Evolutionary conservation across 805 yeast species (phyloP), one percentile per base, ranked within the genome.

Genomic region (Lipomyces sp.): DNA sequence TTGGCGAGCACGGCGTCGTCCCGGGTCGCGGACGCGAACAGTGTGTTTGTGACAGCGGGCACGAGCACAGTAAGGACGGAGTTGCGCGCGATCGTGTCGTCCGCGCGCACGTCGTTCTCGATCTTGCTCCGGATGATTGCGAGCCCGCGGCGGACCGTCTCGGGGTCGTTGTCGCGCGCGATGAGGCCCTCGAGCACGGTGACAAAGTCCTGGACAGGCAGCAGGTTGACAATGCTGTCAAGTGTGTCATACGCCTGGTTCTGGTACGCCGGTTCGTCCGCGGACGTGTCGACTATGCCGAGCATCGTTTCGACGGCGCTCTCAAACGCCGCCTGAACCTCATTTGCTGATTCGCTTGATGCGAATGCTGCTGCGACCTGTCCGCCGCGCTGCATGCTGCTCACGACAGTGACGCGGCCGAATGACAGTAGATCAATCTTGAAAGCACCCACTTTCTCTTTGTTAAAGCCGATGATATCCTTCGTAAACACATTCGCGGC

Each of bases 171-270:
- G 57, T 60, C 32, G 35, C 53, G 45, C 21, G 47, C 6, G 53
- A 51, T 39, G 43, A 81, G 63, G 7, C 73, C 70, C 24, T 76
- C 70, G 22, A 85, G 75, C 1, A 95, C 79, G 16, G 74, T 71
- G 26, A 84, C 83, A 65, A 86, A 90, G 58, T 80, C 77, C 55
- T 76, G 76, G 57, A 89, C 77, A 28, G 98, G 96, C 46, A 91
- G 71, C 55, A 88, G 72, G 51, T 81, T 80, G 52, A 91, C 70
- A 56, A 83, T 70, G 58, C 78, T 79, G 31, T 81, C 78, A 57
- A 91, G 72, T 44, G 86, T 68, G 24, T 72, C 74, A 63, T 80
- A 80, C 46, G 83, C 68, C 31, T 70, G 72, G 38, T 63, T 66
- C 18, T 74, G 68, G 22, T 74, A 68, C 32, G 68, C 71, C 14